Base-by-base conservation (phyloP, 2,329 filamentous ascomycete species). In the Pyricularia grisea region DNA sequence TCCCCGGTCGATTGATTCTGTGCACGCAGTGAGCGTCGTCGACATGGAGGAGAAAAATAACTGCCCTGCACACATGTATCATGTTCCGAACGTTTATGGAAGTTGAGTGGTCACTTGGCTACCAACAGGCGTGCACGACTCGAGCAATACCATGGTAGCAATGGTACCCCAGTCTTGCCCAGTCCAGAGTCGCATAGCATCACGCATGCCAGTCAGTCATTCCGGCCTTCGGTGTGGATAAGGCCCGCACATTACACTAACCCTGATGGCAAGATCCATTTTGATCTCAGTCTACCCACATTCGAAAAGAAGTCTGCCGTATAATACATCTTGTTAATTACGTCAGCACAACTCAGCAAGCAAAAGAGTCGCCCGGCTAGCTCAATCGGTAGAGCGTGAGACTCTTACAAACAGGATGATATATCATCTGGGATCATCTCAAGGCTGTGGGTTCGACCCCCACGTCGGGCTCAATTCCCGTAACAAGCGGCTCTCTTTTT, bases 351-450 rank as follows among this genome's bases (percentile, higher is more conserved):
- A n/a, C 3, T 7, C 2, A 50, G 14, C 17, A 50, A 50, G 2
- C 10, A n/a, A 17, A 50, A 50, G 42, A 50, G 42, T 50, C 66
- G 83, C 83, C 83, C 80, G 83, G 84, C 82, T 88, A 88, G 85
- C 85, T 88, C 85, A 88, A 87, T 88, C 85, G 85, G 85, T 89
- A 90, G 87, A 90, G 87, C 87, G 87, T 89, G 84, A 88, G 87
- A 89, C 87, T 89, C 87, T 86, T 85, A 85, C 9, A 10, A 4
- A n/a, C 9, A 33, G 31, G 31, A 33, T 33, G 31, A 33, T 33
- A 10, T 10, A 10, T 33, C 31, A 10, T 33, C 31, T 33, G 31
- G 4, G 31, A 10, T 23, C 50, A 63, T 63, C 60, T 63, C 60
- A 63, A 63, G 60, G 60, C 60, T 63, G 60, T 63, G 60, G 60